Percentiles rank a stretch among this genome's conserved stretches.
Evolutionary conservation across 148 eudicot species (phyloP).

Genomic region (Selenicereus undatus): DNA sequence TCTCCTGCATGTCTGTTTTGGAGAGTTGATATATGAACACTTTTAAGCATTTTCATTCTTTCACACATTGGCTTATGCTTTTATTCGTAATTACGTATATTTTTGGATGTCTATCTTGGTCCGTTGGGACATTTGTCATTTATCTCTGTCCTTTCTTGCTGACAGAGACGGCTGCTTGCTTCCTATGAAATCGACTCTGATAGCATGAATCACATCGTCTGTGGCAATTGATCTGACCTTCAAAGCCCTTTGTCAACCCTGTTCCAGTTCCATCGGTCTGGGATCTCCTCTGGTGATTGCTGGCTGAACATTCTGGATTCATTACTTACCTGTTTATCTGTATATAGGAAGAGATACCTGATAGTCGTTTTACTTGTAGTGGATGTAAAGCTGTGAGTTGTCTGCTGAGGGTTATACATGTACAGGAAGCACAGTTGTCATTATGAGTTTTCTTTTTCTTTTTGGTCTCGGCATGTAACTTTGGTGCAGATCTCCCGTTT

Average conservation of each 20-base stretch:
- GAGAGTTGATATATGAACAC: neutral
- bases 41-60: neutral
- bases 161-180: constrained; percentile 46
- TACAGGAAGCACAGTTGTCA: constrained; percentile 32
- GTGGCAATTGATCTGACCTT: constrained; percentile 27
- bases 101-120: neutral
- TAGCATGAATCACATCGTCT: constrained; percentile 18
- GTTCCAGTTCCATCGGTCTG: neutral
- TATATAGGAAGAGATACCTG: constrained; percentile 21
- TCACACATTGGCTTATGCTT: neutral
- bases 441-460: constrained; percentile 10
- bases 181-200: constrained; percentile 35
- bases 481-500: neutral
- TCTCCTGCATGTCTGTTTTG: too few species aligned
- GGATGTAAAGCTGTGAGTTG: constrained; percentile 22
- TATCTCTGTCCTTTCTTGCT: neutral
- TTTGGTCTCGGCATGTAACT: constrained; percentile 12
- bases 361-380: constrained; percentile 4
- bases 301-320: constrained; percentile 1
- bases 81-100: neutral
- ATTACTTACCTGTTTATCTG: constrained; percentile 12
- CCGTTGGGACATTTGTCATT: neutral
- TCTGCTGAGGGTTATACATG: constrained; percentile 12
- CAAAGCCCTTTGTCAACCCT: too few species aligned
- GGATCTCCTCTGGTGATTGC: neutral